Base-by-base conservation (phyloP, 148 eudicot genomes). In the Amaranthus palmeri region DNA sequence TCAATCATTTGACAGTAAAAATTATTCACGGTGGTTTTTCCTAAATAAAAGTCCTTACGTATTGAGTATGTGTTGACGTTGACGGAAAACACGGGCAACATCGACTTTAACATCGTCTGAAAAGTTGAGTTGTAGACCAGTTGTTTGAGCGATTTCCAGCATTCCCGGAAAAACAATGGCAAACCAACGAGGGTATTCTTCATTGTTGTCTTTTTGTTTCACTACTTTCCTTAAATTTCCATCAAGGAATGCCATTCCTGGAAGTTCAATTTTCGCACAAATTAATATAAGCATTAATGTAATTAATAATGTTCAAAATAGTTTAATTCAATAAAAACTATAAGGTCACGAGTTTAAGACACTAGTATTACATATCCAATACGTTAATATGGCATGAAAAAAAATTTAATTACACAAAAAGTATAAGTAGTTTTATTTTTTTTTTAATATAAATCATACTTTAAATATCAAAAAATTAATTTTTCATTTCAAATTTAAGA, bases 121-220 rank as follows among this genome's bases (percentile, higher is more conserved):
- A 59, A 59, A 48, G n/a, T 18, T 11, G 7, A 71, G 7, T 48
- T n/a, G 18, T 4, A 71, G 5, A 1, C 53, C 63, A 1, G 4
- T 59, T 17, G 54, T 65, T 36, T 15, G 46, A 46, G 74, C 65
- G 59, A 71, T 44, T 47, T 71, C 64, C 47, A 58, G 5, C 74
- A 71, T 71, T 47, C 65, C 74, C 7, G 65, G 74, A 25, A 71
- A 71, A 11, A 71, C 74, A 46, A 71, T 71, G 40, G 55, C 55
- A 58, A 59, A 71, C 74, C 74, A 71, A 12, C 74, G 67, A 48
- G 74, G 74, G 41, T 6, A 72, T 7, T 18, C 10, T 42, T 18
- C n/a, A 8, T 36, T 6, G 6, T 18, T 58, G 41, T 48, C 49
- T 12, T 56, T 6, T 48, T 13, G 40, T n/a, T 48, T 62, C 5